Conservation (phyloP, 2,329 filamentous ascomycete species). For the Penicillium sp. region DNA sequence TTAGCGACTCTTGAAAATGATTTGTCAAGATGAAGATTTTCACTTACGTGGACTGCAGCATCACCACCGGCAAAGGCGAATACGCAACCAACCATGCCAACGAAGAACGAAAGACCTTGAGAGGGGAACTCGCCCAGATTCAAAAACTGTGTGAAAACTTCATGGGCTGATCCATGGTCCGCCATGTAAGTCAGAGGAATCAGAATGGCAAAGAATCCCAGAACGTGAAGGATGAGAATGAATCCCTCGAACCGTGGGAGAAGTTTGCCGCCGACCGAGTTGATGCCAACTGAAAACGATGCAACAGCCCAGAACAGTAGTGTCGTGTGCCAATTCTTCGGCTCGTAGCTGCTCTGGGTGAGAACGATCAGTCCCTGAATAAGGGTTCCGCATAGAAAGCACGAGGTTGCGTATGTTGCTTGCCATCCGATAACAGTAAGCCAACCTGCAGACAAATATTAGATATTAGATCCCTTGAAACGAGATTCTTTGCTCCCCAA, state of each 20-base stretch:
- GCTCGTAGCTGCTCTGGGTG: conserved; percentile 36
- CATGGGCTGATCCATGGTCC: conserved; percentile 38
- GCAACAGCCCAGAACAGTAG: conserved; percentile 47
- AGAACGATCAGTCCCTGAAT: conserved; percentile 40
- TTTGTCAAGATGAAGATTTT: not conserved
- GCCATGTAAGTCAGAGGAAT: conserved; percentile 46
- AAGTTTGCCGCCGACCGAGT: conserved; percentile 42
- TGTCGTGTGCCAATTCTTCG: conserved; percentile 49
- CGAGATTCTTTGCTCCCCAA: too few relatives aligned
- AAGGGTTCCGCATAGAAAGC: conserved; percentile 32
- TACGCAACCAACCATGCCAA: conserved; percentile 35
- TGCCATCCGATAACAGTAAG: conserved; percentile 45
- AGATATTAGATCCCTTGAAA: not conserved
- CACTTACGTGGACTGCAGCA: conserved; percentile 39
- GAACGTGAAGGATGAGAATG: conserved; percentile 50
- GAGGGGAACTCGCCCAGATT: conserved; percentile 47
- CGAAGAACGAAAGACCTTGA: conserved; percentile 40
- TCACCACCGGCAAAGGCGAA: conserved; percentile 40
- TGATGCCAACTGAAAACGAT: conserved; percentile 40
- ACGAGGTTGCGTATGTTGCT: conserved; percentile 37
- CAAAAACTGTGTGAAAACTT: conserved; percentile 48
- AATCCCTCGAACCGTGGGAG: conserved; percentile 50
- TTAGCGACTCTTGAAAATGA: not conserved
- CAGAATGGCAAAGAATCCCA: conserved; percentile 52
- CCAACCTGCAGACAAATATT: conserved; percentile 31